Evolutionary conservation across 1,139 yeast genomes (phyloP), one percentile per base, ranked within the genome.

Genomic region (Yamadazyma epiphylla): DNA sequence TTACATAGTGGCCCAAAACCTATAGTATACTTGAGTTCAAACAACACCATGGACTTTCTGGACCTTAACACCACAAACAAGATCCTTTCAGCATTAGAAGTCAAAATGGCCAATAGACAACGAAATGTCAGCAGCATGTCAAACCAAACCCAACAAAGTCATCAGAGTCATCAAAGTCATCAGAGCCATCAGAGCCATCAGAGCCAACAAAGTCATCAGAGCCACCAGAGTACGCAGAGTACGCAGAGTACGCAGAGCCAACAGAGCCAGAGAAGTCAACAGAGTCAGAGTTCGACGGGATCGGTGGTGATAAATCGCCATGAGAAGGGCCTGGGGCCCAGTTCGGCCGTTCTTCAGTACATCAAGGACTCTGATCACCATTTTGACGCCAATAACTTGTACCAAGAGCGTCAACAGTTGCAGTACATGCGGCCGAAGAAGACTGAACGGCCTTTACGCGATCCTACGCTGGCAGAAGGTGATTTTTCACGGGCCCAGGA

Each of bases 81-180:
- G 37, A 43, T 45, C 13, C 47, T 55, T 27, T 46, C 51, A 17
- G 58, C 54, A 28, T 43, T 55, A 29, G 60, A 56, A 36, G 46
- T 60, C 13, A 54, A 53, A 37, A 49, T 55, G 30, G 49, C 58
- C 17, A 44, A 51, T 20, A 43, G 46, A 16, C 51, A 54, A 33
- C 20, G 20, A 17, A 17, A 7, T 17, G 9, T 10, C 10, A 7
- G 9, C 10, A 17, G 9, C 10, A 17, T 17, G 20, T 17, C 20
- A 7, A 17, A 17, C 20, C 20, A 17, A 17, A 17, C 20, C 9
- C 20, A 17, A 17, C 20, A 17, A 17, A 17, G 20, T 17, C 10
- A 7, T 7, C 20, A 17, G 10, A 17, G 20, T 17, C 20, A 17
- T 17, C 9, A 10, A 7, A 17, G 20, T 17, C 20, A 17, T 17